Percentiles rank a stretch among this genome's conserved stretches.
phyloP scores from a whole-genome alignment of 257 asterid genomes.

The Solanum raphanifolium region DNA sequence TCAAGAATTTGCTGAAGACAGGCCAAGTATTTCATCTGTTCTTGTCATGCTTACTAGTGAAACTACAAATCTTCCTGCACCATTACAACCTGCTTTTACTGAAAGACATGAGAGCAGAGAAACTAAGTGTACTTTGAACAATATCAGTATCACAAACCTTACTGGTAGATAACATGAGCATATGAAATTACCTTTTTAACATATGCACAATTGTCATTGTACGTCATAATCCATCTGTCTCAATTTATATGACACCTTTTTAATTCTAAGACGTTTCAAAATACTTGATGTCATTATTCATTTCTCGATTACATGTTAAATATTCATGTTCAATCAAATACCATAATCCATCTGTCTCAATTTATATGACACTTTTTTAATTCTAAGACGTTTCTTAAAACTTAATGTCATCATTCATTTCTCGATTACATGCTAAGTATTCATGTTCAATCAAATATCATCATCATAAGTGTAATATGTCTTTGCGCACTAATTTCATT shows the following conservation, averaged over 20 bases:
- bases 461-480: background rate
- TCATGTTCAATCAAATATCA: background rate
- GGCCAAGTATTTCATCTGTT: constrained; percentile 41
- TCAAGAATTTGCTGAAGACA: constrained; percentile 34
- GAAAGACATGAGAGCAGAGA: constrained; percentile 3
- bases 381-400: background rate
- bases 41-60: constrained; percentile 37
- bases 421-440: background rate
- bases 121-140: background rate
- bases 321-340: background rate
- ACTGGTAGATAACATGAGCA: background rate
- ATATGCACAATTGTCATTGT: no score
- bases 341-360: background rate
- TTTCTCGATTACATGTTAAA: background rate
- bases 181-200: background rate
- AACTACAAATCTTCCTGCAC: constrained; percentile 15
- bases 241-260: background rate
- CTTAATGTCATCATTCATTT: background rate
- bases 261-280: background rate
- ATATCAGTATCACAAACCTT: background rate
- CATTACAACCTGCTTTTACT: constrained; percentile 30
- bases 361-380: background rate
- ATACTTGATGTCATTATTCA: background rate
- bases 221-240: no score
- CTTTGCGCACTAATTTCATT: no score